A percentile compares a stretch with the other conserved stretches of the same genome.
Conservation (phyloP, 352 stramenopile genomes). For the Globisporangium iwayamae region DNA sequence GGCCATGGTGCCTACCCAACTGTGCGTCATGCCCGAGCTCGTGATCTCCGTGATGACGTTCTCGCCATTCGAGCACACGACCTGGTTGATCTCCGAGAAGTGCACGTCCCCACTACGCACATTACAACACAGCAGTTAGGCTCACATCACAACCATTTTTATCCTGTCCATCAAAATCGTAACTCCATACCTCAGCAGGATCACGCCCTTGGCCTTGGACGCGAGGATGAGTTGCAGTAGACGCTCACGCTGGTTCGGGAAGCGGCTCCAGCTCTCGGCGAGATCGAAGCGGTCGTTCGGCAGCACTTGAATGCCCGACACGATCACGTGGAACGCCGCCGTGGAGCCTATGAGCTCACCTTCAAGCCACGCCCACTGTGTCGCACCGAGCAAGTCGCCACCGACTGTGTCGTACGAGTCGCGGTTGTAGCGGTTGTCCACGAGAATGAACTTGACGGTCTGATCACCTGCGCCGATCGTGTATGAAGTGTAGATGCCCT, state of each 20-base stretch:
- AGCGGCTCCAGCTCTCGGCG: slow-evolving; percentile 89
- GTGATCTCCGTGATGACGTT: slow-evolving; percentile 85
- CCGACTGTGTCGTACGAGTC: slow-evolving; percentile 60
- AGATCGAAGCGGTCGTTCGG: slow-evolving; percentile 73
- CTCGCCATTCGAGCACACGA: slow-evolving; percentile 73
- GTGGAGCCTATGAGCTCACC: slow-evolving; percentile 70
- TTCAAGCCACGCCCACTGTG: slow-evolving; percentile 86
- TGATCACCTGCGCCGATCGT: slow-evolving; percentile 57
- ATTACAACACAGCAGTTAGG: slow-evolving; percentile 1
- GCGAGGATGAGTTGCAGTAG: slow-evolving; percentile 84
- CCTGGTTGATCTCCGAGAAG: slow-evolving; percentile 90
- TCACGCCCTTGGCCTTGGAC: slow-evolving; percentile 80
- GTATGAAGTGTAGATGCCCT: slow-evolving; percentile 88
- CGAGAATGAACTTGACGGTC: slow-evolving; percentile 83
- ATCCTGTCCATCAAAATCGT: background rate
- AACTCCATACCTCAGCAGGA: slow-evolving; percentile 74
- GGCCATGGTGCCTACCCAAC: slow-evolving; percentile 63
- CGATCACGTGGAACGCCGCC: slow-evolving; percentile 91
- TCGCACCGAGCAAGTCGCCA: slow-evolving; percentile 71
- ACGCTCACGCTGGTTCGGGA: slow-evolving; percentile 74
- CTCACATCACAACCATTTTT: no score
- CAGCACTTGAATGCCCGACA: slow-evolving; percentile 90
- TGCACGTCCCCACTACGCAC: slow-evolving; percentile 87
- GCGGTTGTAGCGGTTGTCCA: slow-evolving; percentile 86
- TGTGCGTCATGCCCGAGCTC: slow-evolving; percentile 93